Evolutionary conservation across 352 stramenopile genomes (phyloP), one percentile per base, ranked within the genome.

Genomic region (Phytopythium sindhum): DNA sequence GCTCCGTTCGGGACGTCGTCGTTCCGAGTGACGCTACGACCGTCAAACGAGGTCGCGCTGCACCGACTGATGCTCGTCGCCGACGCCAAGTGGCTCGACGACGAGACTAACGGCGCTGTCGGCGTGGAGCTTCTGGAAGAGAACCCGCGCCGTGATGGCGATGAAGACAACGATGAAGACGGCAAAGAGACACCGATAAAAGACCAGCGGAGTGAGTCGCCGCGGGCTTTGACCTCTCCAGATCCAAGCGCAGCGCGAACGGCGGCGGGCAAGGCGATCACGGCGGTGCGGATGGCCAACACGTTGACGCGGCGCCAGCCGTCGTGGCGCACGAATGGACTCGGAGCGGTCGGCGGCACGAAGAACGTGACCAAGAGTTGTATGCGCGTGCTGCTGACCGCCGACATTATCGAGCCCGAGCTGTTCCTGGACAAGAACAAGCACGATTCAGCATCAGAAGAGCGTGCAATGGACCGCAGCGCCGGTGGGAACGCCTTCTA

Each of bases 241-340:
- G 23, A 52, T 12, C 31, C 1, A 62, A 29, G 14, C 29, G 53
- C 26, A 47, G 35, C n/a, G 53, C 37, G 9, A 44, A 57, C 21
- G 58, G 23, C 41, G 44, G 78, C 81, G 10, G 86, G 86, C 23
- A 94, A 92, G 55, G 86, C 86, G 1, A 78, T 94, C 44, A 65
- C 82, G 39, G 86, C 80, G 15, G 86, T 94, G 15, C 81, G 86
- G 2, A 63, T 84, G 31, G 81, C 77, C 42, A 94, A 92, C 65
- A 73, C 78, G 17, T 61, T 89, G 14, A 33, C 62, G 57, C 75
- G 78, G n/a, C 70, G 69, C 14, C 44, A 55, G 47, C 50, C 53
- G 21, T 33, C n/a, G 26, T 37, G 41, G 55, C 31, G 42, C 24
- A 19, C 23, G n/a, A 47, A 57, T 39, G 29, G 37, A 17, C 29